Conservation (phyloP, 169 alveolate genomes). For the Eimeria sp. region DNA sequence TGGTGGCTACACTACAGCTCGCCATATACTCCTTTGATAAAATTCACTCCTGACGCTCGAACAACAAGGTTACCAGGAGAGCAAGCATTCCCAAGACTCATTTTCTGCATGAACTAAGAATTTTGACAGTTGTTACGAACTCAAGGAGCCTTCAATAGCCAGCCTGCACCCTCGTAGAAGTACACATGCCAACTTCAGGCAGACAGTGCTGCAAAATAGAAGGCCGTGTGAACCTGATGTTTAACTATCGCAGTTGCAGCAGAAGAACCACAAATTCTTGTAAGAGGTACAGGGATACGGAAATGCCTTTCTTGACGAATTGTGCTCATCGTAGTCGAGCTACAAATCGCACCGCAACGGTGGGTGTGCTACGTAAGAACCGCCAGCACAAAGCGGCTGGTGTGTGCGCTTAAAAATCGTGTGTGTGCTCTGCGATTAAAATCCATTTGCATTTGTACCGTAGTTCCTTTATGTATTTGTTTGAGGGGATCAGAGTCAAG, state of each 20-base stretch:
- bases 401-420: background rate
- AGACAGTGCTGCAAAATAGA: background rate
- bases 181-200: background rate
- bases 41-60: background rate
- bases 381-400: background rate
- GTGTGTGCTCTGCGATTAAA: background rate
- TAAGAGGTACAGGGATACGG: background rate
- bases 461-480: background rate
- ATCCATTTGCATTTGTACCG: background rate
- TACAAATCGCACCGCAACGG: slow-evolving; percentile 32
- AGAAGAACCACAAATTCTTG: background rate
- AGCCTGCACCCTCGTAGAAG: background rate
- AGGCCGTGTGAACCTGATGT: background rate
- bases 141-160: background rate
- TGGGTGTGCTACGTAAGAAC: slow-evolving; percentile 28
- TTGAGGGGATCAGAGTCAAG: background rate
- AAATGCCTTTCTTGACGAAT: background rate
- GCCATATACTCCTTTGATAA: background rate
- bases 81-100: background rate
- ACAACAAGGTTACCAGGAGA: background rate
- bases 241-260: background rate
- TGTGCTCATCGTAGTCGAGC: background rate
- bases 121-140: background rate
- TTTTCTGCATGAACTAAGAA: background rate
- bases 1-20: background rate